Percentiles rank a stretch among this genome's conserved stretches.
Conservation (phyloP, 495 filamentous ascomycete genomes). For the Hypoxylon crocopeplum region DNA sequence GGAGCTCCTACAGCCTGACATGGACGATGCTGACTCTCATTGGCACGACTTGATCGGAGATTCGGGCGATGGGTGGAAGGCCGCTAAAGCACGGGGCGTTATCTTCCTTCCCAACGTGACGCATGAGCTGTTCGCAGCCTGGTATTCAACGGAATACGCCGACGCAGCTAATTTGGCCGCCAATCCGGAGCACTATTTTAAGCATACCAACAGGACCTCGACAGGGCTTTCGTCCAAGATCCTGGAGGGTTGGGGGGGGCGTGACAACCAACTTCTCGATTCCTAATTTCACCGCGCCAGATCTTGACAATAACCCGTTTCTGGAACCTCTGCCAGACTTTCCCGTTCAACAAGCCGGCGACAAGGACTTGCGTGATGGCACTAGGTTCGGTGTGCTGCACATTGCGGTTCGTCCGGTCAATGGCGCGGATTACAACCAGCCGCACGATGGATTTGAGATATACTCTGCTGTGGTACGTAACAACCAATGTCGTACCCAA, state of each 20-base stretch:
- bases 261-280: constrained; percentile 42
- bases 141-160: constrained; percentile 33
- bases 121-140: constrained; percentile 19
- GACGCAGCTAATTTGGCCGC: constrained; percentile 37
- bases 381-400: constrained; percentile 38
- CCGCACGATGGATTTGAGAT: constrained; percentile 33
- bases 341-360: constrained; percentile 34
- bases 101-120: constrained; percentile 26
- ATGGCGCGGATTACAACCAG: constrained; percentile 25
- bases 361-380: constrained; percentile 34
- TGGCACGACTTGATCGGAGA: constrained; percentile 29
- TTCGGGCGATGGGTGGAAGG: constrained; percentile 27
- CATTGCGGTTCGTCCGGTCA: constrained; percentile 35
- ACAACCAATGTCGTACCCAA: too few relatives aligned
- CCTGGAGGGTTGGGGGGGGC: constrained; percentile 42
- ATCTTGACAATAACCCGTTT: constrained; percentile 23
- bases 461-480: constrained; percentile 37
- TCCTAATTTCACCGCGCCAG: constrained; percentile 32
- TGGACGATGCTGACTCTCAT: constrained; percentile 29
- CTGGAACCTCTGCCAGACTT: constrained; percentile 21
- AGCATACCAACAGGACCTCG: constrained; percentile 19
- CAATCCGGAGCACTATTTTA: constrained; percentile 41
- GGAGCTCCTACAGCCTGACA: constrained; percentile 30
- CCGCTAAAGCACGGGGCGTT: constrained; percentile 27
- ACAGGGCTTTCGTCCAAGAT: constrained; percentile 31